Evolutionary conservation across 2,329 filamentous ascomycete species (phyloP).

Genomic region (Fusarium oxysporum): DNA sequence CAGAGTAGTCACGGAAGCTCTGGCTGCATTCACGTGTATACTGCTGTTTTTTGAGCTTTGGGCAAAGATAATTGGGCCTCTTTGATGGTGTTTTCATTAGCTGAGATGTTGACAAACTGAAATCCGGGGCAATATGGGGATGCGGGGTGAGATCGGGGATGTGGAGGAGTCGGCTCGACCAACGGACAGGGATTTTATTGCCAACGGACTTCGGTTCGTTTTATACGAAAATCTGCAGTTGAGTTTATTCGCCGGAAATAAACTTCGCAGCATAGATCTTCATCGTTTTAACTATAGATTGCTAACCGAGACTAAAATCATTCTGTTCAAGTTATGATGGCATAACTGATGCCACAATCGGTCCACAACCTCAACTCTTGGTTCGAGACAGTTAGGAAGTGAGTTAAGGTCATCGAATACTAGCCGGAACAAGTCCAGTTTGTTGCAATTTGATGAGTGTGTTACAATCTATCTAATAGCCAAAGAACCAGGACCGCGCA

Average conservation of each 20-base stretch:
- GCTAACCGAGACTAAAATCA: no score
- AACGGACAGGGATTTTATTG: background rate
- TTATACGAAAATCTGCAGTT: background rate
- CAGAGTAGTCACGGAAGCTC: background rate
- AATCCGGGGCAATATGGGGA: background rate
- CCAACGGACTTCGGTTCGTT: background rate
- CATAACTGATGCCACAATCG: no score
- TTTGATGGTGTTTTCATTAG: background rate
- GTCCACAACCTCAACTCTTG: background rate
- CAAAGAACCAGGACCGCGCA: no score
- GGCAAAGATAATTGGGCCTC: constrained; percentile 8
- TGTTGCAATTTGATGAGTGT: fast-evolving
- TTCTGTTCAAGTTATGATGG: no score
- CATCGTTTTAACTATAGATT: background rate
- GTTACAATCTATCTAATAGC: background rate
- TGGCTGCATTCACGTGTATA: background rate
- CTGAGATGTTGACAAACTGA: fast-evolving
- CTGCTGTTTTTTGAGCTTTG: constrained; percentile 1
- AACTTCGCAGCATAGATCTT: background rate
- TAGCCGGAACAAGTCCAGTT: background rate
- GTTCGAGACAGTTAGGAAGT: background rate
- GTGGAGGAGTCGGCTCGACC: background rate
- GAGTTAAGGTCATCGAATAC: background rate
- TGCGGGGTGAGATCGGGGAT: constrained; percentile 1
- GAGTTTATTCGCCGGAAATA: background rate